Evolutionary conservation across 108 stramenopile genomes (phyloP), one percentile per base, ranked within the genome.

Genomic region (Hondaea fermentalgiana): DNA sequence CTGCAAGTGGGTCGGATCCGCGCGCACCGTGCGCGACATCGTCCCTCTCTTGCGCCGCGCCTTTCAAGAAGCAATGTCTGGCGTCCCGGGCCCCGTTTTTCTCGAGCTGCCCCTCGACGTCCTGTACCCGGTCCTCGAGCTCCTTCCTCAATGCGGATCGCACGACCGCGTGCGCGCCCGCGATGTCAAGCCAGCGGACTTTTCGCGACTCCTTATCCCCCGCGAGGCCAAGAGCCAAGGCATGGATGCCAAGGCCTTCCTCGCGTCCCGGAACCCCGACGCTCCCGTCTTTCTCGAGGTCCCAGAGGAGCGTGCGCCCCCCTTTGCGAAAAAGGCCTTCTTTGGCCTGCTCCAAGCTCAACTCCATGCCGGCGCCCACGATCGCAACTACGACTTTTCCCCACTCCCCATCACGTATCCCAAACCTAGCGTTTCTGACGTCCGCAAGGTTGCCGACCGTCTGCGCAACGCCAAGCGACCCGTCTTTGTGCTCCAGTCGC

Each of bases 281-380:
- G 45, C 76, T 23, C 76, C 76, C n/a, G 23, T 83, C 25, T 83
- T 83, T 45, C 51, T 83, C 49, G 76, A 47, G 45, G 23, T 53
- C 45, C 76, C 76, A 35, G 17, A 12, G 10, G 45, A 47, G 25
- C 19, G 28, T 2, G n/a, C n/a, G 17, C 19, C 49, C 43, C 45
- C 45, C 12, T 53, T 8, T 6, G 49, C 51, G 0, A 53, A n/a
- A 6, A 43, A 28, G n/a, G 28, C 76, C n/a, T n/a, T 53, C 25
- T 83, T 83, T 83, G 76, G 76, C 23, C 49, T 53, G n/a, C 76
- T 83, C 51, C 12, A 83, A 23, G 76, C 76, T 16, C 19, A 53
- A 23, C 76, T 83, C 51, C 76, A 83, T 35, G 76, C 76, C 51
- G 76, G 76, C n/a, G 76, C 76, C 49, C 76, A 83, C 51, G 76